phyloP scores from a whole-genome alignment of 192 early-diverging fungal genomes.

The Phlyctochytrium bullatum region DNA sequence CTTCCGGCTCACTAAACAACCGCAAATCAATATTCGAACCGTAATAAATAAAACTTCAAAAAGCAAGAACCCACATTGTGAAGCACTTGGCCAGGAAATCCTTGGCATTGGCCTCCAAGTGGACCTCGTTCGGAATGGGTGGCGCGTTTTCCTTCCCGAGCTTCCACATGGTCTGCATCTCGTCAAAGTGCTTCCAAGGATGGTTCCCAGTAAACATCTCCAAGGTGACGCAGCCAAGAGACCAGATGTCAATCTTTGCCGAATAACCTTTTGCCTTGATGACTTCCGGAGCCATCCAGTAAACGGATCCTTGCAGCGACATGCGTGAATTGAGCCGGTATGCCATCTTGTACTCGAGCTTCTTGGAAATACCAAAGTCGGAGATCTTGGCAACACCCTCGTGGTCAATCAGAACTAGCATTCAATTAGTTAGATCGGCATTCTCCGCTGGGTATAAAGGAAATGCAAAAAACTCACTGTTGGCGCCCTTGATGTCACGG shows the following conservation, averaged over 20 bases:
- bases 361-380: slow-evolving; percentile 98
- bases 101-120: slow-evolving; percentile 14
- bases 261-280: slow-evolving; percentile 87
- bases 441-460: not conserved
- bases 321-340: slow-evolving; percentile 46
- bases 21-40: slow-evolving; percentile 5
- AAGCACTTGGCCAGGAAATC: slow-evolving; percentile 80
- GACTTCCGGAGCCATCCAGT: slow-evolving; percentile 99
- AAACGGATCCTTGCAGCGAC: slow-evolving; percentile 92
- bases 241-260: slow-evolving; percentile 70
- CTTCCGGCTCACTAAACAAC: slow-evolving; percentile 62
- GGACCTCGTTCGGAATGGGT: slow-evolving; percentile 59
- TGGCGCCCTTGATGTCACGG: slow-evolving; percentile 97
- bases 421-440: not conserved
- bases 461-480: slow-evolving; percentile 40
- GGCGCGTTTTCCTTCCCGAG: slow-evolving; percentile 77
- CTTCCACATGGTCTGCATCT: slow-evolving; percentile 65
- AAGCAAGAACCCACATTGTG: slow-evolving; percentile 55
- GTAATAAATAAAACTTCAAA: slow-evolving; percentile 2
- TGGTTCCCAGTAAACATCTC: slow-evolving; percentile 98
- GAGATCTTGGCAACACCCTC: slow-evolving; percentile 95
- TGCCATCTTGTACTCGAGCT: slow-evolving; percentile 58
- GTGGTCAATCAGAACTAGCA: slow-evolving; percentile 70
- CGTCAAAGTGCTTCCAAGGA: slow-evolving; percentile 66
- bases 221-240: slow-evolving; percentile 90